Percentiles rank a stretch among this genome's conserved stretches.
These are phyloP conservation scores for Talinum fruticosum DNA, from an alignment of 148 eudicot species.

Conservation along the genomic window DNA sequence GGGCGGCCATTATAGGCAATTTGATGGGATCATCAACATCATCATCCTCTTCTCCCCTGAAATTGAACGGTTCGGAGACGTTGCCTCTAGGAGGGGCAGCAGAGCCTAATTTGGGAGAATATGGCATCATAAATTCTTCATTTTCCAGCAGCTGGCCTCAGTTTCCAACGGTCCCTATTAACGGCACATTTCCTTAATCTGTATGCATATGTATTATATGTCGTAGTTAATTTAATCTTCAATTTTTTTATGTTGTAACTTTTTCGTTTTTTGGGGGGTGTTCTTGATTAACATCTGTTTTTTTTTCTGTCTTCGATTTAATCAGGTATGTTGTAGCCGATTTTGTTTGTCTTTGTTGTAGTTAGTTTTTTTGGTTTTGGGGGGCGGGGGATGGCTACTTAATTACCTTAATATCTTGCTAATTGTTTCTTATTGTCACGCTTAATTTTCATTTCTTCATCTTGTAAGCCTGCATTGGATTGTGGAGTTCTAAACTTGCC, in stretches of 20 bases:
- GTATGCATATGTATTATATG: constrained; percentile 2
- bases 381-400: constrained; percentile 32
- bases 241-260: neutral
- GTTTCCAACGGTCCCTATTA: constrained; percentile 45
- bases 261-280: constrained; percentile 13
- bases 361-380: constrained; percentile 17
- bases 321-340: neutral
- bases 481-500: too few species aligned
- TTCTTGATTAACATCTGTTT: neutral
- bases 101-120: constrained; percentile 2
- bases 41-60: neutral
- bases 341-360: constrained; percentile 29
- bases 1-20: constrained; percentile 27
- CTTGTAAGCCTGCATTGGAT: too few species aligned
- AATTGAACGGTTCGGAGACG: constrained; percentile 35
- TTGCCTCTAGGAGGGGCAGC: constrained; percentile 29
- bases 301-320: neutral
- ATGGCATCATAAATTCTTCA: constrained; percentile 18
- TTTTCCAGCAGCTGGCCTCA: constrained; percentile 44
- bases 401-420: neutral
- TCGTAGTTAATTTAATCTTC: constrained; percentile 7
- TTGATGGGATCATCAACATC: constrained; percentile 24
- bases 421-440: neutral
- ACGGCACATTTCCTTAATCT: constrained; percentile 55
- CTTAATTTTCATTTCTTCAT: too few species aligned